A percentile compares a stretch with the other conserved stretches of the same genome.
Evolutionary conservation across 192 early-diverging fungal species (phyloP).

Genomic region (Coemansia sp.): DNA sequence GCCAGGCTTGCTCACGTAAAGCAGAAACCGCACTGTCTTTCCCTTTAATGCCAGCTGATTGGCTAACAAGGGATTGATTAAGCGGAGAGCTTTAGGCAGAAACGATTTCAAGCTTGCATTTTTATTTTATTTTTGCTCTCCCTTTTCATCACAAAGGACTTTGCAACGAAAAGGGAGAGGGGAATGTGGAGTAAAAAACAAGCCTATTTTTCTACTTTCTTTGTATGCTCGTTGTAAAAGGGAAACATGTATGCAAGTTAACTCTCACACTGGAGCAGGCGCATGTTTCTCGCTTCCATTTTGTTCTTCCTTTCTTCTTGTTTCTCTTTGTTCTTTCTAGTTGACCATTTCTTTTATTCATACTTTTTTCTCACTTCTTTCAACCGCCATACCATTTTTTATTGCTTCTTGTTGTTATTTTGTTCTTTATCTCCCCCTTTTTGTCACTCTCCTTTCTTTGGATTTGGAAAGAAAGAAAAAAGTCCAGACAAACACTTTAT

Average conservation of each 20-base stretch:
- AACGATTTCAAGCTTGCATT: constrained; percentile 1
- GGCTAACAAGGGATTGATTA: too few relatives aligned
- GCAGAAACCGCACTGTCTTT: too few relatives aligned
- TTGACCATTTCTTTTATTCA: not conserved
- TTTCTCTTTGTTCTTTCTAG: not conserved
- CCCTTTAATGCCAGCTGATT: too few relatives aligned
- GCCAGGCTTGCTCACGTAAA: too few relatives aligned
- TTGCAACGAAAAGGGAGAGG: too few relatives aligned
- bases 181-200: not conserved
- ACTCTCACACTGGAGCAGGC: too few relatives aligned
- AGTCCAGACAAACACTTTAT: too few relatives aligned
- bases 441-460: not conserved
- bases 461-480: not conserved
- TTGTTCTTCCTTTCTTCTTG: too few relatives aligned
- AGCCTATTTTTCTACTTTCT: not conserved
- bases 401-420: not conserved
- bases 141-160: not conserved
- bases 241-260: too few relatives aligned
- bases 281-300: too few relatives aligned
- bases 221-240: too few relatives aligned
- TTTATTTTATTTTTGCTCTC: not conserved
- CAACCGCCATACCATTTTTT: not conserved
- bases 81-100: not conserved
- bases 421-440: not conserved
- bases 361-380: not conserved